These are phyloP conservation scores for Backusella westeae DNA, from an alignment of 192 early-diverging fungal genomes.

Conservation along the genomic window DNA sequence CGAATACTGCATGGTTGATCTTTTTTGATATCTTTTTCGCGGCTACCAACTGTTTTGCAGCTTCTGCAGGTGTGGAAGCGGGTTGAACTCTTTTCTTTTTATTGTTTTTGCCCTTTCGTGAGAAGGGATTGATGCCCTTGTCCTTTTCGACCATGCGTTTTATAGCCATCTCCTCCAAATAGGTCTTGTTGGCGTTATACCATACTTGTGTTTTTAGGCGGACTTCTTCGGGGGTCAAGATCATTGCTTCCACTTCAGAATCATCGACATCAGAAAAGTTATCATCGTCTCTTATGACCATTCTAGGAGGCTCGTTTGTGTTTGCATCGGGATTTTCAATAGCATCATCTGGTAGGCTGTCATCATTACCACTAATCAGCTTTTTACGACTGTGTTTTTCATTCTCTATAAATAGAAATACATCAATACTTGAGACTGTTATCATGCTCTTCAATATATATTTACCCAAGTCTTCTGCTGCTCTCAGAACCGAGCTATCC, in stretches of 20 bases:
- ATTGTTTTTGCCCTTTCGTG: constrained; percentile 41
- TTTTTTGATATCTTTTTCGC: constrained; percentile 84
- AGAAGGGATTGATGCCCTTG: constrained; percentile 23
- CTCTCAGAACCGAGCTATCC: constrained; percentile 29
- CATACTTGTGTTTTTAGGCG: no score
- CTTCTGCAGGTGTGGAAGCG: constrained; percentile 70
- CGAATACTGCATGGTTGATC: constrained; percentile 85
- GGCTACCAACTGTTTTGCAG: constrained; percentile 70
- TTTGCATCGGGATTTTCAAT: background rate
- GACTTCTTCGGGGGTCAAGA: no score
- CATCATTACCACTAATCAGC: background rate
- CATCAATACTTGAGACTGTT: background rate
- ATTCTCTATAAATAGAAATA: constrained; percentile 12
- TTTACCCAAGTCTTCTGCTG: constrained; percentile 30
- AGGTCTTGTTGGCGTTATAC: no score
- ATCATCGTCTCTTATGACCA: constrained; percentile 12
- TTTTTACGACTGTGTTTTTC: constrained; percentile 9
- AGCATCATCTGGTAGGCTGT: constrained; percentile 9
- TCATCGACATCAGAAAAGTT: constrained; percentile 66
- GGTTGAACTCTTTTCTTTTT: constrained; percentile 36
- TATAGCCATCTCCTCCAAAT: constrained; percentile 58
- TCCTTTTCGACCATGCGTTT: constrained; percentile 70
- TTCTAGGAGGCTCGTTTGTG: background rate
- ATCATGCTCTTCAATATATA: no score
- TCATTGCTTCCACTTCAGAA: constrained; percentile 61